Base-by-base conservation (phyloP, 2,329 filamentous ascomycete species). In the Phoma sp. region DNA sequence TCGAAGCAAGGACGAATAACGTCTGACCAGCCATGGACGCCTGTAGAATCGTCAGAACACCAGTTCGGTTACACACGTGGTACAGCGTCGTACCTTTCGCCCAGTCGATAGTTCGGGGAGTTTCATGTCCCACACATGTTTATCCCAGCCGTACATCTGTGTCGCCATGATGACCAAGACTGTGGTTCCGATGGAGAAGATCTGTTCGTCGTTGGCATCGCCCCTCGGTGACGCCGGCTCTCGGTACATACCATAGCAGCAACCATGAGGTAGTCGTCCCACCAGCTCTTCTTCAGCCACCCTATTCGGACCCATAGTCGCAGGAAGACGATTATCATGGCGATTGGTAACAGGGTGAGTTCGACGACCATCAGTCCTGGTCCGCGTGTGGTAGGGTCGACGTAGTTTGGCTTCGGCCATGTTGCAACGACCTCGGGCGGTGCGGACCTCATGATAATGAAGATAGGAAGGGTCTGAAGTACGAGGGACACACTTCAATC, bases 331-430 rank as follows among this genome's bases (percentile, higher is more conserved):
- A 71, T 71, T 10, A 73, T 64, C 53, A 75, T 68, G 22, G 74
- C 74, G 43, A 75, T 62, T 8, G 74, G 72, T 19, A 75, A 58
- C 37, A 76, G 55, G 17, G 72, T 74, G 47, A 75, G 55, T 38
- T 76, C 74, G 19, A 75, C 65, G n/a, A 79, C 74, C 59, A 80
- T 70, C 15, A 81, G 63, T 6, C 70, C 74, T 17, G 74, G 66
- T 13, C 79, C 78, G 56, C 76, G 68, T 2, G 74, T 79, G 21
- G 69, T 62, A 1, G 79, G 79, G 51, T 81, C 56, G 41, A 71
- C 67, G 54, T 80, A 80, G 66, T 80, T 77, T 1, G 78, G 76
- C 38, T 63, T 69, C 3, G 79, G 78, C 73, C 74, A 81, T 44
- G 67, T 68, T 35, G 65, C 55, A 35, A 74, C 54, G 39, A 80